A percentile compares a stretch with the other conserved stretches of the same genome.
phyloP scores from a whole-genome alignment of 139 green algal species.

The Eudorina sp. region DNA sequence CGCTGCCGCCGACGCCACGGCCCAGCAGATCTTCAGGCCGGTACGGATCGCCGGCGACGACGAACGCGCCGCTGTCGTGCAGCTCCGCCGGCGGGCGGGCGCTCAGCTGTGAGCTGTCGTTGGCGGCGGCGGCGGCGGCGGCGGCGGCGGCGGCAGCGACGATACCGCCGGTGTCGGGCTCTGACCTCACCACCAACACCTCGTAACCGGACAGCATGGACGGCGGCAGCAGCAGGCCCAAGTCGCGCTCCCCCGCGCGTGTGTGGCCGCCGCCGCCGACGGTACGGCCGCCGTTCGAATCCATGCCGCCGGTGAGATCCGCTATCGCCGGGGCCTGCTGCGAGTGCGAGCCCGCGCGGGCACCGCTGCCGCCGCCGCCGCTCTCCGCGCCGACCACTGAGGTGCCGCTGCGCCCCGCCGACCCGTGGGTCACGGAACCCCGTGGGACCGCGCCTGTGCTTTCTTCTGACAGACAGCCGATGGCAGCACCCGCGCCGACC shows the following conservation, averaged over 20 bases:
- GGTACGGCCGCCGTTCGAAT: background rate
- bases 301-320: background rate
- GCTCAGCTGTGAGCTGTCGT: background rate
- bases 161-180: background rate
- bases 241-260: background rate
- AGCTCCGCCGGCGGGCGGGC: too few species aligned
- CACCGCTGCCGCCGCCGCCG: background rate
- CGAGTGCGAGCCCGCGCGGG: background rate
- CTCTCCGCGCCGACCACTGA: background rate
- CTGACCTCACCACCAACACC: too few species aligned
- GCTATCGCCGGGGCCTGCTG: background rate
- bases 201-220: conserved; percentile 19
- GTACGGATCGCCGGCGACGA: too few species aligned
- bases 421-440: conserved; percentile 10
- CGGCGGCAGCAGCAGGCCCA: conserved; percentile 5
- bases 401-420: background rate
- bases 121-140: background rate
- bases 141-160: background rate
- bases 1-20: background rate
- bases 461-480: too few species aligned
- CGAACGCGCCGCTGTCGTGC: too few species aligned
- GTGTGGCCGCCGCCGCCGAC: background rate
- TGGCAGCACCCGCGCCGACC: too few species aligned
- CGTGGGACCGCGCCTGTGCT: too few species aligned
- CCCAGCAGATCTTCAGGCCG: too few species aligned